Base-by-base conservation (phyloP, 331 rosid species). In the Rhamnella rubrinervis region DNA sequence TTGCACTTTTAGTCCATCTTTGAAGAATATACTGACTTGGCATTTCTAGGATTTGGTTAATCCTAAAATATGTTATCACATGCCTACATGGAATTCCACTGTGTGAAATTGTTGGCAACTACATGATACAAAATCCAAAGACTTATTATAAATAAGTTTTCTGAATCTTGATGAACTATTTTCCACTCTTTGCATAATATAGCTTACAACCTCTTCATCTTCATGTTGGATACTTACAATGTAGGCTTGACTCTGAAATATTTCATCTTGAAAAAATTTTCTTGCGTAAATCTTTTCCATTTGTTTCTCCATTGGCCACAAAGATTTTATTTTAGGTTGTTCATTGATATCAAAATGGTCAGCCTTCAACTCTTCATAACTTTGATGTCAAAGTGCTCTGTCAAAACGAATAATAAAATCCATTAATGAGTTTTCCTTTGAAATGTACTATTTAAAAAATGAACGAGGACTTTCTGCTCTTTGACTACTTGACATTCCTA, bases 11-110 rank as follows among this genome's bases (percentile, higher is more conserved):
- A 31, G 35, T 31, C 35, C 35, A 3, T 31, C 35, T 31, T 3
- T 31, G 35, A 38, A 63, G 25, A 16, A 63, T 63, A 31, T 63
- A 63, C 46, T 63, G 28, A 63, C 18, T 63, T 63, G 67, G 37
- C 35, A 31, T 31, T 31, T 63, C 9, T 4, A 63, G 18, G 2
- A 40, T 5, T 37, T 63, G 21, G 12, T 37, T 38, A 40, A 44
- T 41, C 2, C 35, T 19, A 19, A 38, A 56, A 20, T n/a, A 63
- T n/a, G 46, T 37, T 8, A 38, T 9, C 31, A 63, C 11, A 60
- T 63, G 52, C 31, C 31, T 63, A 1, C 37, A 63, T 38, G 67
- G 7, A 39, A 38, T 63, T 13, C 35, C 52, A 38, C n/a, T 25
- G 14, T 15, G 6, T 63, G 23, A 63, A 63, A 63, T 2, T 18